These are phyloP conservation scores for Discostella pseudostelligera DNA, from an alignment of 108 stramenopile genomes.

Conservation along the genomic window DNA sequence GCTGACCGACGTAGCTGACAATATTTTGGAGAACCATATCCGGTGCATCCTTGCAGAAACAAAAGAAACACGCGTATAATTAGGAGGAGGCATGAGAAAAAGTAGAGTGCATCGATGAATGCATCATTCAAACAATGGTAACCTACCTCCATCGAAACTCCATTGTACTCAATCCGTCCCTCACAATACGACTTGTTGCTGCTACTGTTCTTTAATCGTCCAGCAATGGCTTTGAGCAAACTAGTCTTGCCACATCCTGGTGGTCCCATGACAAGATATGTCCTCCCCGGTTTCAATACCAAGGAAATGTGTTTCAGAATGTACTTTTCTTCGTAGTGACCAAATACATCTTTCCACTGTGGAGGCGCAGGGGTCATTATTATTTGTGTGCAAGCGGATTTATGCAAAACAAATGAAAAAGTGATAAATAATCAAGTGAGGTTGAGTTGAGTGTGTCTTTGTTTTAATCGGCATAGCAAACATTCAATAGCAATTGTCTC, in stretches of 20 bases:
- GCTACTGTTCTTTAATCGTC: constrained; percentile 12
- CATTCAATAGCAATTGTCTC: neutral
- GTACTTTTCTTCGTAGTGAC: constrained; percentile 35
- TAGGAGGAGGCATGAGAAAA: too few species aligned
- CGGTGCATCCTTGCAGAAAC: constrained; percentile 38
- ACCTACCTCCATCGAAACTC: constrained; percentile 40
- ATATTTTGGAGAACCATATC: constrained; percentile 42
- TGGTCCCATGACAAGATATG: constrained; percentile 59
- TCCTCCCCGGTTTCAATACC: constrained; percentile 65
- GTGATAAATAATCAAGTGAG: neutral
- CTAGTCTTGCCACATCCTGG: constrained; percentile 53
- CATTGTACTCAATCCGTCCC: constrained; percentile 50
- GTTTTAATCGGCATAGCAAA: too few species aligned
- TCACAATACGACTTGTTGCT: neutral
- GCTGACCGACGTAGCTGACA: constrained; percentile 61
- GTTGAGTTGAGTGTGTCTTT: too few species aligned
- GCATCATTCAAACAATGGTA: too few species aligned
- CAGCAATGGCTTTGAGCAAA: constrained; percentile 48
- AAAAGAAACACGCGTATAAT: neutral
- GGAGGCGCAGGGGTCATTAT: neutral
- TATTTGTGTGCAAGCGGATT: neutral
- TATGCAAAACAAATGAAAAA: neutral
- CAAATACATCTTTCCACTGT: constrained; percentile 29
- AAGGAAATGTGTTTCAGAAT: constrained; percentile 60
- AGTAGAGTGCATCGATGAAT: too few species aligned